A percentile compares a stretch with the other conserved stretches of the same genome.
These are phyloP conservation scores for Carallia brachiata DNA, from an alignment of 345 rosid species.

Conservation along the genomic window DNA sequence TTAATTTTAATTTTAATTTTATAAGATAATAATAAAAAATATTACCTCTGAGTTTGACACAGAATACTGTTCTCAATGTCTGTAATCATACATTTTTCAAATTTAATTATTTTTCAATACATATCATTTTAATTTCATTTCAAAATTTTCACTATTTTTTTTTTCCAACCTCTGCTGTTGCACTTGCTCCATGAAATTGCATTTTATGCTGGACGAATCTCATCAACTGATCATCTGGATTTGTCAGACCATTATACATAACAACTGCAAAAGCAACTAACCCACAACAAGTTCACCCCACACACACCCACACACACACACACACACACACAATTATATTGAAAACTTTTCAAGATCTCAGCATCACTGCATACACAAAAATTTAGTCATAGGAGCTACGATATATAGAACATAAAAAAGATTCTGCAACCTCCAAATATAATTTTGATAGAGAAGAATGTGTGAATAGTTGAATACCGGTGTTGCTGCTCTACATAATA, in stretches of 20 bases:
- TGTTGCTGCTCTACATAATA: no score
- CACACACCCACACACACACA: no score
- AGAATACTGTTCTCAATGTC: no score
- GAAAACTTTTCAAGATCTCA: not conserved
- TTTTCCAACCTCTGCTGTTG: not conserved
- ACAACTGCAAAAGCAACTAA: conserved; percentile 1
- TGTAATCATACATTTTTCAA: no score
- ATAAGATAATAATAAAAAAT: no score
- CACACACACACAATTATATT: not conserved
- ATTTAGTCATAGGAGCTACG: conserved; percentile 4
- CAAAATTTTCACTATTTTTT: no score
- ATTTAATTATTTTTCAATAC: no score
- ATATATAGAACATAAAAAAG: not conserved
- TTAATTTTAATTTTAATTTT: no score
- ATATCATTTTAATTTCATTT: no score
- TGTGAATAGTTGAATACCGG: conserved; percentile 7
- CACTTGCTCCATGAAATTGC: not conserved
- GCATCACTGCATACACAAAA: not conserved
- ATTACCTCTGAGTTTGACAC: no score
- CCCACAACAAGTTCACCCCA: not conserved
- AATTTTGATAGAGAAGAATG: conserved; percentile 12
- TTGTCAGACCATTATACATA: conserved; percentile 3
- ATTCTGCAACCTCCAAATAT: not conserved
- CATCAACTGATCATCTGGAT: not conserved
- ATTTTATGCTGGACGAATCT: not conserved